Evolutionary conservation across 2,329 filamentous ascomycete species (phyloP), one percentile per base, ranked within the genome.

Genomic region (Calonectria naviculata): DNA sequence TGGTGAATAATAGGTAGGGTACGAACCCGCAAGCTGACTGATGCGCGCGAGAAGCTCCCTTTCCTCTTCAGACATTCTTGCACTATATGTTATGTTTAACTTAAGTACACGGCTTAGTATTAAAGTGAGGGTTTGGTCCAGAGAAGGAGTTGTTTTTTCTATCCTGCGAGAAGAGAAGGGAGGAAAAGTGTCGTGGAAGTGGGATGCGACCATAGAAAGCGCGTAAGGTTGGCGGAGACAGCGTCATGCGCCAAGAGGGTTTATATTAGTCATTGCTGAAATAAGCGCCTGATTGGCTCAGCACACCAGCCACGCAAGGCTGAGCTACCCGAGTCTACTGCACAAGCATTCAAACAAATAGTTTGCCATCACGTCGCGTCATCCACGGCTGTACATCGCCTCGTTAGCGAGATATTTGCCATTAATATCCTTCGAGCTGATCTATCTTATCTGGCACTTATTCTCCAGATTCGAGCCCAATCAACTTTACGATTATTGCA

Each of bases 11-110:
- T 38, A 71, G 68, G 68, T 58, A 72, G 68, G 65, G 65, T 54
- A 80, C 83, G 52, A 80, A 88, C 87, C 86, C 68, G 89, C 86
- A 64, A 89, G 80, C 47, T 85, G 85, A 77, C 85, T 83, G 79
- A 91, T 91, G 74, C 85, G 85, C 64, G 87, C 88, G 78, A 89
- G 81, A 73, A 91, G 81, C 70, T 88, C 87, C 78, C 85, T 85
- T 66, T 89, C 86, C 78, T 89, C 87, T 65, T 85, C 82, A 13
- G 85, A 83, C 86, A 88, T 87, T 24, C 15, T 49, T 73, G 61
- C 31, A n/a, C 62, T 44, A 54, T 13, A 38, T 58, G 24, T 38
- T 13, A 38, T 58, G 24, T 38, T 17, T 19, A 15, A 38, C 36
- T 58, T 28, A 12, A 58, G 52, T 56, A 21, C 26, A 24, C 15